A percentile compares a stretch with the other conserved stretches of the same genome.
Conservation (phyloP, 306 rosid species). For the Quercus dentata region DNA sequence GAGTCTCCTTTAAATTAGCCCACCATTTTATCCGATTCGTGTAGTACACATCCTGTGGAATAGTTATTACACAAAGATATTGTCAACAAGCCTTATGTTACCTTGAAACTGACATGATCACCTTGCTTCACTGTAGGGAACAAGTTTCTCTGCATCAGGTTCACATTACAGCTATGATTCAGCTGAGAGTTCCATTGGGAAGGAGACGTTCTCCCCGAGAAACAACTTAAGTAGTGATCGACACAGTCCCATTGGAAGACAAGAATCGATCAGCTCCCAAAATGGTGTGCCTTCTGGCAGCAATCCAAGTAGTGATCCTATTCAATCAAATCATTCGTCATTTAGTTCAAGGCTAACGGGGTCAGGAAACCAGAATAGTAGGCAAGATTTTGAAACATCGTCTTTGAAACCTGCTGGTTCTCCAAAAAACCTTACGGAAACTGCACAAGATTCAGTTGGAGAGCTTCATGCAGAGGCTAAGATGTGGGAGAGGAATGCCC, state of each 20-base stretch:
- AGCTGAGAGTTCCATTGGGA: slow-evolving; percentile 26
- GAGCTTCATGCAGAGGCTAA: slow-evolving; percentile 89
- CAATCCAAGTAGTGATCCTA: neutral
- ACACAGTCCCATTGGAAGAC: slow-evolving; percentile 30
- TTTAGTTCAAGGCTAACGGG: slow-evolving; percentile 28
- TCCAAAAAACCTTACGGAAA: slow-evolving; percentile 35
- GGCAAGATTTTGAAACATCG: slow-evolving; percentile 26
- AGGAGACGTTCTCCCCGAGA: slow-evolving; percentile 24
- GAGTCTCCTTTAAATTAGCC: neutral
- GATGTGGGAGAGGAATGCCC: slow-evolving; percentile 95
- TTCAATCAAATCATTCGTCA: slow-evolving; percentile 27
- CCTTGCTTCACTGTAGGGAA: slow-evolving; percentile 32
- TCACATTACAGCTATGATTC: slow-evolving; percentile 44
- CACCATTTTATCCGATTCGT: neutral
- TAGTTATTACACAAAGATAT: neutral
- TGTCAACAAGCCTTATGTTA: neutral
- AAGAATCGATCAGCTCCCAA: slow-evolving; percentile 35
- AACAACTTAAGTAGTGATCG: slow-evolving; percentile 25
- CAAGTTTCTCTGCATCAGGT: slow-evolving; percentile 43
- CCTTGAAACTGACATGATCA: slow-evolving; percentile 6
- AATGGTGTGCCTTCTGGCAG: slow-evolving; percentile 17
- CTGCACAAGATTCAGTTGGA: slow-evolving; percentile 46
- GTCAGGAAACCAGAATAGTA: slow-evolving; percentile 28
- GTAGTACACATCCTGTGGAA: neutral
- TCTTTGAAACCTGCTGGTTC: slow-evolving; percentile 27